Percentiles rank a stretch among this genome's conserved stretches.
Evolutionary conservation across 2,329 filamentous ascomycete genomes (phyloP).

Genomic region (Cladosporium sp.): DNA sequence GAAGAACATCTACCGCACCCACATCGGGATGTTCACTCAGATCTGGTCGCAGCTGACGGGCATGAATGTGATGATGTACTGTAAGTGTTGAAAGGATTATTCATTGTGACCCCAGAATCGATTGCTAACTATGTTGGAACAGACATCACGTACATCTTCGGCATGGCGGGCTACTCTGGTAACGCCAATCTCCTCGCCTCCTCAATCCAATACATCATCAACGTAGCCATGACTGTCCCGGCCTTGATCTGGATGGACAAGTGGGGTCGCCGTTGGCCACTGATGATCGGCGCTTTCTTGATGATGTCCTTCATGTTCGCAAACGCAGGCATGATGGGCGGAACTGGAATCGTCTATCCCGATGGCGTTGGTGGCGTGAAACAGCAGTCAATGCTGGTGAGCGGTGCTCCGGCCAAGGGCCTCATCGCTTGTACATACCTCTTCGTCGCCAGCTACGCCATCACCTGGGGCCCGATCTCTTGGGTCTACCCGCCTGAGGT

Average conservation of each 20-base stretch:
- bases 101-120: not conserved
- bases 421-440: conserved; percentile 68
- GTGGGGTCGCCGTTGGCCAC: conserved; percentile 70
- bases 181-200: conserved; percentile 64
- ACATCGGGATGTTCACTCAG: conserved; percentile 69
- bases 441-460: conserved; percentile 68
- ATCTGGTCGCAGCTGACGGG: conserved; percentile 73
- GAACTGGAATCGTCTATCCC: conserved; percentile 50
- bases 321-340: conserved; percentile 62
- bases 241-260: conserved; percentile 73
- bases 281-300: conserved; percentile 64
- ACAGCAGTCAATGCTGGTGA: conserved; percentile 43
- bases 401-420: conserved; percentile 41
- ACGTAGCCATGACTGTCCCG: conserved; percentile 75
- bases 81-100: not conserved
- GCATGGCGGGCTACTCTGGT: conserved; percentile 63
- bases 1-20: conserved; percentile 66
- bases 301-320: conserved; percentile 66
- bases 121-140: not conserved
- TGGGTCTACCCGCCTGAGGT: conserved; percentile 69
- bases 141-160: conserved; percentile 61
- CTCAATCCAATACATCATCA: conserved; percentile 75
- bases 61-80: conserved; percentile 68
- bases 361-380: conserved; percentile 42
- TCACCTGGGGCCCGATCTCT: conserved; percentile 61